Evolutionary conservation across 805 yeast species (phyloP), one percentile per base, ranked within the genome.

Genomic region (Lachancea meyersii): DNA sequence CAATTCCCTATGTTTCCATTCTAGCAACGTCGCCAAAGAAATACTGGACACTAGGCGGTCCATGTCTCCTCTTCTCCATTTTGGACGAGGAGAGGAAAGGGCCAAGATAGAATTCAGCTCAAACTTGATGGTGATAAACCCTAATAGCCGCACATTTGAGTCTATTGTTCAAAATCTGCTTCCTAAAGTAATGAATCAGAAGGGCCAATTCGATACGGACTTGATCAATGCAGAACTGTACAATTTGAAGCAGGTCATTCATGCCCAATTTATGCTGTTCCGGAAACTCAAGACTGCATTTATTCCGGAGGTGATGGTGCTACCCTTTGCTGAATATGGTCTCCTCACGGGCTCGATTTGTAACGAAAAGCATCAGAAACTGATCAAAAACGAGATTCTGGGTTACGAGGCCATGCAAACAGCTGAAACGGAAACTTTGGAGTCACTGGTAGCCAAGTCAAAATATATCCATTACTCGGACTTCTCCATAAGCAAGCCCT

Each of bases 401-500:
- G 66, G 66, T 13, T 60, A 57, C 38, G 50, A 50, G 35, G 43
- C 67, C 41, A 23, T 44, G 1, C 47, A 56, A n/a, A 79, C 76
- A 26, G 75, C 68, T 48, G 82, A 77, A 51, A 75, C 76, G 80
- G 82, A 77, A 34, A 55, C 69, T 4, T 53, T 70, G 39, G 40
- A 46, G 9, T 33, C 37, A 2, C 21, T 59, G 11, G 46, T 62
- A 6, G 47, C 53, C 5, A 56, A 64, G 9, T 58, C 72, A 4
- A 73, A 71, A 51, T 64, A 77, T 41, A 56, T 79, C 22, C 88
- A 82, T 55, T 82, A 76, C 57, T 75, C 82, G 3, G 88, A 82
- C 53, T 70, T 72, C 27, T 87, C 87, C 5, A 58, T 80, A 5
- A 77, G 80, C 0, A 80, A 82, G 53, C 87, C 86, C 4, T 80